Evolutionary conservation across 768 basidiomycete species (phyloP).

Genomic region (Sarcodon aspratus): DNA sequence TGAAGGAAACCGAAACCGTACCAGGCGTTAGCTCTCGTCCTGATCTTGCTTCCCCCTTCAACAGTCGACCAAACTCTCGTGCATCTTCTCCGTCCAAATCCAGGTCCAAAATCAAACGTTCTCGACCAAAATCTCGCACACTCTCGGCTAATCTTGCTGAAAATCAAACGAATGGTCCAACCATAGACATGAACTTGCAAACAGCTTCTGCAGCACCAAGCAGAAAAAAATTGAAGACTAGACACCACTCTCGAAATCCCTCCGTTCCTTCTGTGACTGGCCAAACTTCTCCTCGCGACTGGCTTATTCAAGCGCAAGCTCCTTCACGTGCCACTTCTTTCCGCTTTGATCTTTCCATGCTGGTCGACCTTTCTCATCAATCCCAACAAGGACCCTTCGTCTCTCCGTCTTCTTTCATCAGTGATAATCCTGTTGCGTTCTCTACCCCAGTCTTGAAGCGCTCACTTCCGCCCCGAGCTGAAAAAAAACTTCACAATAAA

Average conservation of each 20-base stretch:
- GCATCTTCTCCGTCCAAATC: neutral
- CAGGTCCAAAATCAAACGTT: neutral
- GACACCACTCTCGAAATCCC: neutral
- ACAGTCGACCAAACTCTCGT: neutral
- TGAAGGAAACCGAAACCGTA: neutral
- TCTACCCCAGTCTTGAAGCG: too few relatives aligned
- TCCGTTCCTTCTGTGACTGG: neutral
- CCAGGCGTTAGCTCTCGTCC: neutral
- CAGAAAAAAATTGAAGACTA: neutral
- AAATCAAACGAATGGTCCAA: neutral
- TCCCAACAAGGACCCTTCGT: too few relatives aligned
- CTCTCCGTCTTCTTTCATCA: too few relatives aligned
- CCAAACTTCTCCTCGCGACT: neutral
- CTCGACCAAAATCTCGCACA: neutral
- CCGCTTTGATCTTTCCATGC: too few relatives aligned
- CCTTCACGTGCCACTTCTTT: too few relatives aligned
- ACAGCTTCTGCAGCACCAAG: neutral
- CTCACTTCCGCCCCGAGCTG: too few relatives aligned
- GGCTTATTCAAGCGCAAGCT: neutral
- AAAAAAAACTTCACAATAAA: too few relatives aligned
- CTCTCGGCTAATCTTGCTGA: neutral
- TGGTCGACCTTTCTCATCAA: too few relatives aligned
- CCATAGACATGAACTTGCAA: neutral
- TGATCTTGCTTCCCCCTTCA: neutral
- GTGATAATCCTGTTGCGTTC: too few relatives aligned